phyloP scores from a whole-genome alignment of 495 filamentous ascomycete species.

The Cryomyces antarcticus region DNA sequence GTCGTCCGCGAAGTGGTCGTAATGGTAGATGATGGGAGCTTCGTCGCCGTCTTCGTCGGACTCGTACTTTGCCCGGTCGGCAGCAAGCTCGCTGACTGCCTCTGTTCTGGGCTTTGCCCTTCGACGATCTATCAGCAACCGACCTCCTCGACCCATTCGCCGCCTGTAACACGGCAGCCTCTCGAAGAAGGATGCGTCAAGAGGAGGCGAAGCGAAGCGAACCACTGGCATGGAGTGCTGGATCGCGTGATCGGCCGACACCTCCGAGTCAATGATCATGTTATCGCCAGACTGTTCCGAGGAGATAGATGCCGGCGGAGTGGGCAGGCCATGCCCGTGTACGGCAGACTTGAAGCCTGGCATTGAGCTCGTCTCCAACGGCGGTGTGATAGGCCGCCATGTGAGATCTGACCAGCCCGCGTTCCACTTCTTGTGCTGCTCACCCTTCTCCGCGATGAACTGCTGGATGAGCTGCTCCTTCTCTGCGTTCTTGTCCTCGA shows the following conservation, averaged over 20 bases:
- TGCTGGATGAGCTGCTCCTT: conserved; percentile 58
- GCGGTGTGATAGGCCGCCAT: conserved; percentile 56
- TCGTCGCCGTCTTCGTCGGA: conserved; percentile 10
- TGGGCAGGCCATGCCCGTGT: conserved; percentile 2
- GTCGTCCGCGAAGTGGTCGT: conserved; percentile 9
- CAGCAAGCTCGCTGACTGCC: conserved; percentile 6
- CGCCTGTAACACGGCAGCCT: not conserved
- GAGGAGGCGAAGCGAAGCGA: not conserved
- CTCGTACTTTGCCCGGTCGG: conserved; percentile 4
- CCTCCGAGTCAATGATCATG: conserved; percentile 4
- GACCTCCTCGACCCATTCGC: conserved; percentile 11
- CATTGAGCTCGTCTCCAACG: conserved; percentile 34
- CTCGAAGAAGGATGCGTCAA: not conserved
- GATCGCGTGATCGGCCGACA: not conserved
- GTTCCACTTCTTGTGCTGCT: conserved; percentile 76
- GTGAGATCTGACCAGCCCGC: conserved; percentile 67
- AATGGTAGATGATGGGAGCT: conserved; percentile 8
- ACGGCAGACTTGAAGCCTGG: conserved; percentile 40
- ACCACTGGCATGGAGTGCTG: not conserved
- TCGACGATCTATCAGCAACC: conserved; percentile 13
- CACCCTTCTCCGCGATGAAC: conserved; percentile 61
- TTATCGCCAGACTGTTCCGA: conserved; percentile 5
- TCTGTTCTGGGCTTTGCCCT: conserved; percentile 3
- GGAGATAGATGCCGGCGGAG: conserved; percentile 8
- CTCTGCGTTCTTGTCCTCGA: conserved; percentile 59